Base-by-base conservation (phyloP, 108 stramenopile genomes). In the Nitzschia inconspicua region DNA sequence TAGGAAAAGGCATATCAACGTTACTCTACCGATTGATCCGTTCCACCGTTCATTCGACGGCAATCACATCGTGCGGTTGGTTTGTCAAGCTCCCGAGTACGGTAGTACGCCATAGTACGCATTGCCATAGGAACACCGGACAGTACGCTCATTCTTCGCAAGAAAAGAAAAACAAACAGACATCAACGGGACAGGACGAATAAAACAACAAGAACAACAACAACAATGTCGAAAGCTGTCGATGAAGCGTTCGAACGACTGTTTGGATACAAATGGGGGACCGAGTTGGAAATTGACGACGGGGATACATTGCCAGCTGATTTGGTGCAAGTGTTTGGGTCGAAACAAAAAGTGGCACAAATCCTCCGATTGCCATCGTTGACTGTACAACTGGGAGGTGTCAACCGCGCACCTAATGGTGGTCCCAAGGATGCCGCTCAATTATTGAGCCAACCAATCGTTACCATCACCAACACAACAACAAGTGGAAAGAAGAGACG, bases 201-300 rank as follows among this genome's bases (percentile, higher is more conserved):
- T 23, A 36, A 25, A 23, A 54, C 53, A 11, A 54, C 53, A 9
- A 16, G 13, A 11, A 20, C 11, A 11, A 46, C 18, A 11, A 11
- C 18, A n/a, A 14, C 32, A 9, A 16, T 37, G 35, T 32, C 35
- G 13, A 54, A 54, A 54, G 79, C 72, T 0, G 86, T 89, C 5
- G 88, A 93, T 59, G 79, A 75, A 40, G 86, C 84, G 0, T 93
- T 93, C 65, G 41, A 62, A 32, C 61, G 79, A 23, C 43, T 93
- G 71, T 93, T 93, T 63, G 91, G 86, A 2, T 83, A 81, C 46
- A 31, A 48, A 6, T 88, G 82, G 76, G 74, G 74, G 3, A 69
- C 76, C n/a, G 20, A 41, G 0, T 69, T 70, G 35, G 22, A 34
- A 29, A n/a, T 70, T 44, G 44, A 61, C 16, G 44, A 47, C 1